Evolutionary conservation across 176 grass and related monocot genomes (phyloP), one percentile per base, ranked within the genome.

Genomic region (Stipa capillata): DNA sequence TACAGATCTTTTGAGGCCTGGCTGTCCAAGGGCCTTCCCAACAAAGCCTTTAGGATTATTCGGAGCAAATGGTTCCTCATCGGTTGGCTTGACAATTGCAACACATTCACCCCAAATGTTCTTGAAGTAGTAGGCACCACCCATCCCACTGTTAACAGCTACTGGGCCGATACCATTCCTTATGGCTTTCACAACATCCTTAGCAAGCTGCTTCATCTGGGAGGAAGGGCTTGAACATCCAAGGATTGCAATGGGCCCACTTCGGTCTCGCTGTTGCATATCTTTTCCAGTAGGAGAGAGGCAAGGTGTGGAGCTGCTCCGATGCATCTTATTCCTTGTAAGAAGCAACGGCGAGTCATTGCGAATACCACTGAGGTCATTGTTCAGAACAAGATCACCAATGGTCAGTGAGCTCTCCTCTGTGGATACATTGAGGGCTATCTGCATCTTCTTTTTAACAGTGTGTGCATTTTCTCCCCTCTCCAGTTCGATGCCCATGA

Each of bases 31-130:
- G 8, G 88, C 24, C 65, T 83, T 98, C 8, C 96, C 92, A 9
- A 91, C 85, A 87, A 94, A 94, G 29, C 96, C 96, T 80, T 98
- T 98, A 18, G 96, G 96, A 64, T 98, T 94, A 58, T 98, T 98
- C 9, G 92, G 96, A 76, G 92, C 96, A 83, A 94, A 98, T 51
- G 92, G 96, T 64, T 98, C 96, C 82, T 98, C 96, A 36, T 98
- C 96, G 7, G 96, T 98, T 56, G 96, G 96, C 78, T 98, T 98
- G 29, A 90, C 90, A 57, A 98, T 98, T n/a, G 90, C 96, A 77
- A 98, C 85, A 80, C 82, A 83, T 29, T 98, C 92, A 29, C 96
- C 96, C 13, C 44, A 59, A 34, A 68, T 48, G 63, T 95, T 93
- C 70, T 89, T 88, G 60, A 98, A 94, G 69, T 98, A 98, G 84